Base-by-base conservation (phyloP, 352 stramenopile genomes). In the Pythium sp. region DNA sequence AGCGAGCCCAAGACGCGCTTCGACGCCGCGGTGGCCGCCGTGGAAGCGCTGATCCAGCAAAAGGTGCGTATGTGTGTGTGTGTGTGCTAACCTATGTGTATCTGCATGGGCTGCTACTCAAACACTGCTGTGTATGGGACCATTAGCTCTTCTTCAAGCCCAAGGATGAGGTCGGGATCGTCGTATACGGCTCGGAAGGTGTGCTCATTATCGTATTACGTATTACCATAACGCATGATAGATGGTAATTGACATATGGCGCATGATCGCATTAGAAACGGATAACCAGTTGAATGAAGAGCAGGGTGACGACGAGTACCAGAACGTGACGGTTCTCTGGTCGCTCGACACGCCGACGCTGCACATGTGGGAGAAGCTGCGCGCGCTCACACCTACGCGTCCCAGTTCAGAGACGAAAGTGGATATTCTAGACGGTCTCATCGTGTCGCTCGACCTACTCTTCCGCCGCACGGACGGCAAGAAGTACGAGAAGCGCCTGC, bases 221-320 rank as follows among this genome's bases (percentile, higher is more conserved):
- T 26, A 26, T 26, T 26, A 26, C 24, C 24, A 26, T 26, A 26
- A 26, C 24, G 24, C 24, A 26, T 26, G 24, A 26, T 26, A 26
- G 24, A 26, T 26, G 24, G 1, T 26, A 26, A 26, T 26, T 0
- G 24, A 26, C 24, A 26, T 26, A 26, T 26, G 24, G 24, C 32
- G 8, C 32, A 36, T 36, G 32, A 9, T n/a, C 12, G 5, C 14
- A 47, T 20, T 41, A 90, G 84, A 84, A n/a, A 94, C 87, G 47
- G 75, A 91, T 51, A 94, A 94, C 60, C 81, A 92, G 62, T 65
- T 94, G 70, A 87, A 92, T 32, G 85, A 90, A 30, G 80, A 93
- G 67, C 77, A 92, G 24, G 85, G 71, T 15, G 69, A 76, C 6
- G 73, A 67, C 47, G 77, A 86, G 62, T 93, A 94, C 68, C 64